phyloP scores from a whole-genome alignment of 148 eudicot genomes.

The Rhododendron griersonianum region DNA sequence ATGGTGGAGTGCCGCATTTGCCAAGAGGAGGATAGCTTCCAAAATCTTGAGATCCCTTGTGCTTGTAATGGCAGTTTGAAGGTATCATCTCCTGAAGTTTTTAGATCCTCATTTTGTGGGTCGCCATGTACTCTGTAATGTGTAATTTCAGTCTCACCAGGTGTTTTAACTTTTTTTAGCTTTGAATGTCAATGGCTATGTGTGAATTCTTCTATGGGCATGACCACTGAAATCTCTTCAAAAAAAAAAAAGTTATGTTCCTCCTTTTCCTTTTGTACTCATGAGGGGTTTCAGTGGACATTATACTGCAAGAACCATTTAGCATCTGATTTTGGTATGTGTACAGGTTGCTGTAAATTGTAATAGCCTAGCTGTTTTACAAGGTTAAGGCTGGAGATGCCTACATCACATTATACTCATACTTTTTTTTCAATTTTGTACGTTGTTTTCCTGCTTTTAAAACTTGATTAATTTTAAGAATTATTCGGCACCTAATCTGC shows the following conservation, averaged over 20 bases:
- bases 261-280: not conserved
- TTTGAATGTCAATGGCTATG: not conserved
- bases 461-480: not conserved
- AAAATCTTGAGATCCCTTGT: slow-evolving; percentile 78
- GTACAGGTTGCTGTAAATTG: not conserved
- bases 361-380: not conserved
- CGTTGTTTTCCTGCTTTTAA: not conserved
- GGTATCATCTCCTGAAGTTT: slow-evolving; percentile 26
- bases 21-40: slow-evolving; percentile 75
- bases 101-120: not conserved
- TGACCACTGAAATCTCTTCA: not conserved
- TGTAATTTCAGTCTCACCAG: not conserved
- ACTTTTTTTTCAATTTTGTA: not conserved
- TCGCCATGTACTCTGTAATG: not conserved
- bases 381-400: not conserved
- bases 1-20: slow-evolving; percentile 77
- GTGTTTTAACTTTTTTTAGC: not conserved
- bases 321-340: not conserved
- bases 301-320: not conserved
- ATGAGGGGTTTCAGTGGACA: not conserved
- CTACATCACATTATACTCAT: not conserved
- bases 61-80: slow-evolving; percentile 84
- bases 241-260: not conserved
- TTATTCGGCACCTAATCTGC: not conserved
- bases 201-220: slow-evolving; percentile 4